Conservation (phyloP, 495 filamentous ascomycete species). For the Patellaria atrata region DNA sequence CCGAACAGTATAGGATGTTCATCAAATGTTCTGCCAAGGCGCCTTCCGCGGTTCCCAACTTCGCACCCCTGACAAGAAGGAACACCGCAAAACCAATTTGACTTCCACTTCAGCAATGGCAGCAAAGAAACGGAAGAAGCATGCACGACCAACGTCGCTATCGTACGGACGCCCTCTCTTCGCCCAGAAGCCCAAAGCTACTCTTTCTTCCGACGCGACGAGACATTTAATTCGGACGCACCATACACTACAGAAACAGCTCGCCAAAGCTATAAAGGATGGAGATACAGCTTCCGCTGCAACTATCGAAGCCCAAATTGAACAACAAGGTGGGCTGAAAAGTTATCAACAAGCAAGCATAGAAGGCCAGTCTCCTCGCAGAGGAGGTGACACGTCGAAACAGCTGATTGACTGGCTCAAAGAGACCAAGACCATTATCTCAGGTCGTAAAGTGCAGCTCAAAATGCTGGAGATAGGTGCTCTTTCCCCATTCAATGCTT, state of each 20-base stretch:
- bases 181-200: too few species aligned
- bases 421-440: constrained; percentile 26
- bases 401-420: constrained; percentile 77
- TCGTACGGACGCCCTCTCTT: too few species aligned
- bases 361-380: constrained; percentile 63
- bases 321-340: constrained; percentile 59
- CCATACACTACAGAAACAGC: constrained; percentile 69
- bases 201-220: constrained; percentile 65
- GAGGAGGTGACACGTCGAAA: constrained; percentile 83
- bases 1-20: too few species aligned
- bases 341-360: constrained; percentile 84
- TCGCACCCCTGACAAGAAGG: too few species aligned
- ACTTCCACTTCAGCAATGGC: too few species aligned
- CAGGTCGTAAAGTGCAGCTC: constrained; percentile 1
- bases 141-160: too few species aligned
- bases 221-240: constrained; percentile 70
- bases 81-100: too few species aligned
- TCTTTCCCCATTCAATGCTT: constrained; percentile 70
- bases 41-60: too few species aligned
- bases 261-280: constrained; percentile 47
- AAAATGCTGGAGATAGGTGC: constrained; percentile 67
- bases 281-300: constrained; percentile 44
- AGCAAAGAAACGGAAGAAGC: too few species aligned
- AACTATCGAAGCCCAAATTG: constrained; percentile 45
- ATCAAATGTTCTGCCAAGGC: too few species aligned